These are phyloP conservation scores for Naganishia vaughanmartiniae DNA, from an alignment of 768 basidiomycete species.

Conservation along the genomic window DNA sequence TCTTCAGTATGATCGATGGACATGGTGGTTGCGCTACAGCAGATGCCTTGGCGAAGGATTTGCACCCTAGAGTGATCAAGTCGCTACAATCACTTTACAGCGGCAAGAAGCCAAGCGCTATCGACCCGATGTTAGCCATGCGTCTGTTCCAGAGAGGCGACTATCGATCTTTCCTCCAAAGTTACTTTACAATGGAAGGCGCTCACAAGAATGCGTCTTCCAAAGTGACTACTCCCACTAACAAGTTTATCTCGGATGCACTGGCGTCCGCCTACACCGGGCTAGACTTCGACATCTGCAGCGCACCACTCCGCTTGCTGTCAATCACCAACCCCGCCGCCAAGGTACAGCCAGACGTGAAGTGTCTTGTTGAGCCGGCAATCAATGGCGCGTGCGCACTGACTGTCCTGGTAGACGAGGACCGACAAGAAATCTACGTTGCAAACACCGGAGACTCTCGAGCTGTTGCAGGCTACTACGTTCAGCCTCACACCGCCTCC, in stretches of 20 bases:
- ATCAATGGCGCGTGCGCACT: constrained; percentile 69
- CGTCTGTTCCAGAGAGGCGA: too few species aligned
- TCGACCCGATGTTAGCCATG: not conserved
- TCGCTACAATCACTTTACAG: constrained; percentile 58
- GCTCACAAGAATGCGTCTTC: too few species aligned
- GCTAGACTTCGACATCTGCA: too few species aligned
- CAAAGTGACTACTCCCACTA: too few species aligned
- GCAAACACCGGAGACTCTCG: constrained; percentile 91
- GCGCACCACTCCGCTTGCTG: too few species aligned
- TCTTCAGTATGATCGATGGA: constrained; percentile 67
- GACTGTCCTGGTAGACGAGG: constrained; percentile 80
- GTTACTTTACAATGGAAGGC: too few species aligned
- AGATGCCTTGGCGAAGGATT: constrained; percentile 70
- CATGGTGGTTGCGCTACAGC: constrained; percentile 83
- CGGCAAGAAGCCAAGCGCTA: constrained; percentile 19
- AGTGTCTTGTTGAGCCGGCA: too few species aligned
- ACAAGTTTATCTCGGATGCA: too few species aligned
- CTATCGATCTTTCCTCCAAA: too few species aligned
- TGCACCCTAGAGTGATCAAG: constrained; percentile 78
- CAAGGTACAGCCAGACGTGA: too few species aligned
- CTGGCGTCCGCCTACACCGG: constrained; percentile 72
- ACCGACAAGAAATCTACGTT: constrained; percentile 76
- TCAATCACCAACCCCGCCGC: too few species aligned
- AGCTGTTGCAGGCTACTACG: constrained; percentile 93
- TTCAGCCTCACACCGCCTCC: constrained; percentile 53